These are phyloP conservation scores for Colletotrichum cuscutae DNA, from an alignment of 2,329 filamentous ascomycete genomes.

Conservation along the genomic window DNA sequence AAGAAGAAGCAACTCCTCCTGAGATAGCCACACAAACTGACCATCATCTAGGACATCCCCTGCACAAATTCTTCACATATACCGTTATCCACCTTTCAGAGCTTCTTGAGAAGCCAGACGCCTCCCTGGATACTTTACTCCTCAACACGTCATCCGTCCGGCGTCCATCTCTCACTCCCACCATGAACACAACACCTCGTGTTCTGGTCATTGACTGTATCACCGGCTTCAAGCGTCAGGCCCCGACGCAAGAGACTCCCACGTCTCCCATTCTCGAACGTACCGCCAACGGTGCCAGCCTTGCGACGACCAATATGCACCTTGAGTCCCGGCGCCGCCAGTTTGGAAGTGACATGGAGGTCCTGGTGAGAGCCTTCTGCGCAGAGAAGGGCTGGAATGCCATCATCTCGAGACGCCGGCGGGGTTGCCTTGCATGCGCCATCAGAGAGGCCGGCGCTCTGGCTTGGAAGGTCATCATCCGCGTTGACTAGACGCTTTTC, in stretches of 20 bases:
- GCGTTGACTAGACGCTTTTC: conserved; percentile 57
- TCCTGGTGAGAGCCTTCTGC: conserved; percentile 78
- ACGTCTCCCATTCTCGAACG: conserved; percentile 59
- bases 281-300: conserved; percentile 48
- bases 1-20: conserved; percentile 38
- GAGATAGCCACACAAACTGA: conserved; percentile 13
- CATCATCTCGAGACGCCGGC: conserved; percentile 72
- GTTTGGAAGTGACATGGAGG: conserved; percentile 73
- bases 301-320: conserved; percentile 62
- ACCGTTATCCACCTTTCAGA: conserved; percentile 68
- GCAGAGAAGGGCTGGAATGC: conserved; percentile 81
- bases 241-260: conserved; percentile 56
- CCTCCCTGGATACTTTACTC: conserved; percentile 60
- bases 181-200: conserved; percentile 44
- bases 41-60: conserved; percentile 61
- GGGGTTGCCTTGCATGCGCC: conserved; percentile 79
- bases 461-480: conserved; percentile 74
- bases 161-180: conserved; percentile 44
- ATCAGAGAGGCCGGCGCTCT: conserved; percentile 79
- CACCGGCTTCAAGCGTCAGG: conserved; percentile 58
- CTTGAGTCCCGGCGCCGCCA: conserved; percentile 66
- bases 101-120: conserved; percentile 59
- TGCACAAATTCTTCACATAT: conserved; percentile 72
- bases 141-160: conserved; percentile 45
- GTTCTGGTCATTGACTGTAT: conserved; percentile 74